phyloP scores from a whole-genome alignment of 2,329 filamentous ascomycete genomes.

The Epichloe hybrida region DNA sequence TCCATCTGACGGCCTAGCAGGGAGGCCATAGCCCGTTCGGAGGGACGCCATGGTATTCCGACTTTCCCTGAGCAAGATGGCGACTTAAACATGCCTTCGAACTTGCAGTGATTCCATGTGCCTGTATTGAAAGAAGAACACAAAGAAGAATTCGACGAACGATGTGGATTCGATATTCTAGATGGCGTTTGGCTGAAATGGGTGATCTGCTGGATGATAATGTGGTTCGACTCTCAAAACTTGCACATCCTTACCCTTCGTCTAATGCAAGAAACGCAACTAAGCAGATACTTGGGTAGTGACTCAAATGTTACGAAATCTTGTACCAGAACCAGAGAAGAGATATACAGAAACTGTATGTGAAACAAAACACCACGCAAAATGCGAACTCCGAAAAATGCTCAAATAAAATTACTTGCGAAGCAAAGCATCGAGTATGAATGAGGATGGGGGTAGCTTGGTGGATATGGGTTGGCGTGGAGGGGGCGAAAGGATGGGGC shows the following conservation, averaged over 20 bases:
- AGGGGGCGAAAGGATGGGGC: background rate
- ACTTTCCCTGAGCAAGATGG: constrained; percentile 11
- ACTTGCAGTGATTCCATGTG: background rate
- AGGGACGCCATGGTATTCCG: constrained; percentile 30
- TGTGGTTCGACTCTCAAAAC: background rate
- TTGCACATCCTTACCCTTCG: background rate
- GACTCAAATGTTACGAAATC: background rate
- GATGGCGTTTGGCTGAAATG: background rate
- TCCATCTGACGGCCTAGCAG: constrained; percentile 25
- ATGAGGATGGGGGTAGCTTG: background rate
- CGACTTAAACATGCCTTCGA: constrained; percentile 9
- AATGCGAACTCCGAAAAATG: background rate
- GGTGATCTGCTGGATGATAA: background rate
- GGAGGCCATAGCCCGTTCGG: constrained; percentile 25
- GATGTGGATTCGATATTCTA: no score
- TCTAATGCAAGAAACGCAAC: background rate
- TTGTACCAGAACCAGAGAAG: background rate
- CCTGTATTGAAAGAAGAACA: background rate
- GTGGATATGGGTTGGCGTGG: background rate
- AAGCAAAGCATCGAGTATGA: background rate
- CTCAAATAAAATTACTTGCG: background rate
- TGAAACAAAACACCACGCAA: background rate
- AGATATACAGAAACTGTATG: no score
- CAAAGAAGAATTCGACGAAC: no score
- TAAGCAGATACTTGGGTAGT: background rate